phyloP scores from a whole-genome alignment of 306 rosid genomes.

The Lagenaria siceraria region DNA sequence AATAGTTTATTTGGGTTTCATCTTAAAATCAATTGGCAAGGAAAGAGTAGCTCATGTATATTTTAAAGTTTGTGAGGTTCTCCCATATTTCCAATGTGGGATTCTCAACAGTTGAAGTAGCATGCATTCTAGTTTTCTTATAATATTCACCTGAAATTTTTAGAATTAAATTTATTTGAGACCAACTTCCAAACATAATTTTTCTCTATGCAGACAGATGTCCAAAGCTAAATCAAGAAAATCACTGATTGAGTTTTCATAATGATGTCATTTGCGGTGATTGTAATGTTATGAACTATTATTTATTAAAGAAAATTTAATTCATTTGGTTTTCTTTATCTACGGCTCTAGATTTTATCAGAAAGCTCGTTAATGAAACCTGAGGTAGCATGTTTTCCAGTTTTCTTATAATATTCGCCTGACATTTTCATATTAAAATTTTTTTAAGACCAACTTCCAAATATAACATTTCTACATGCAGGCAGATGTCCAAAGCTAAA shows the following conservation, averaged over 20 bases:
- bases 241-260: slow-evolving; percentile 25
- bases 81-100: no score
- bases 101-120: neutral
- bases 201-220: slow-evolving; percentile 62
- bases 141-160: neutral
- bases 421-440: neutral
- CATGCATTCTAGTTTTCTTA: neutral
- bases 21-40: no score
- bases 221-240: slow-evolving; percentile 52
- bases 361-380: neutral
- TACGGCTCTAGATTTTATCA: neutral
- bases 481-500: slow-evolving; percentile 64
- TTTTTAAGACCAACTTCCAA: slow-evolving; percentile 17
- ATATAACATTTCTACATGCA: slow-evolving; percentile 48
- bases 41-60: no score
- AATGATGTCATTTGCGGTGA: no score
- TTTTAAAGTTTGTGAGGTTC: no score
- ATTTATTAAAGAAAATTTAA: no score
- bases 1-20: no score
- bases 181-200: slow-evolving; percentile 37
- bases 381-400: neutral
- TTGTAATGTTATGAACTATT: no score
- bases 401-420: neutral
- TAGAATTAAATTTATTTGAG: neutral
- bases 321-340: neutral